Base-by-base conservation (phyloP, 108 stramenopile species). In the Fistulifera pelliculosa region DNA sequence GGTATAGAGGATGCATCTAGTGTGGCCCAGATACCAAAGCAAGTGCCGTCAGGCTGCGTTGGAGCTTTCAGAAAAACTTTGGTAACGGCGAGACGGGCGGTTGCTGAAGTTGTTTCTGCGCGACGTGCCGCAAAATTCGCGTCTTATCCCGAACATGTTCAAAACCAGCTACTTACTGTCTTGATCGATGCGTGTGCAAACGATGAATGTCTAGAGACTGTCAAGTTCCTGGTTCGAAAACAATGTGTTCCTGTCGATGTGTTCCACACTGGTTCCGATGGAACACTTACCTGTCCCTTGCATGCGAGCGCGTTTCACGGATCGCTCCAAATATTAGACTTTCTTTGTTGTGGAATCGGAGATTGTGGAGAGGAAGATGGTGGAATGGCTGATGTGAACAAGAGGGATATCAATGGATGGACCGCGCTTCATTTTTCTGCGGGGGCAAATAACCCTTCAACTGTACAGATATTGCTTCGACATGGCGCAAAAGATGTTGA, bases 301-400 rank as follows among this genome's bases (percentile, higher is more conserved):
- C 87, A 89, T 48, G 69, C 83, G 2, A 79, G 81, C 12, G 83
- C 87, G 1, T 85, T 83, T 52, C 68, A 85, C 61, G 87, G 80
- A 17, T 75, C 83, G 0, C 56, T 66, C 15, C 21, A 68, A 27
- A 67, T 85, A 14, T 27, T 89, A 43, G 65, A 76, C 10, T 89
- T 78, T 57, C 66, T 89, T 10, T 70, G 72, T 38, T 56, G 60
- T 1, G 87, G 83, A 1, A 69, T 85, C 17, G 76, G 77, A 42
- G 77, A 81, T 44, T 26, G 42, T 0, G 57, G 54, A 17, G 17
- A 38, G 2, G 31, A 27, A 21, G 87, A 89, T 64, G 76, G 78
- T 40, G 87, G 87, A 0, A 55, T 85, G 12, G 80, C 79, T 45
- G 50, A 79, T 38, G 73, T 85, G 17, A 75, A 85, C 47, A 22